A percentile compares a stretch with the other conserved stretches of the same genome.
phyloP scores from a whole-genome alignment of 352 stramenopile species.

The Phytopythium aichiense region DNA sequence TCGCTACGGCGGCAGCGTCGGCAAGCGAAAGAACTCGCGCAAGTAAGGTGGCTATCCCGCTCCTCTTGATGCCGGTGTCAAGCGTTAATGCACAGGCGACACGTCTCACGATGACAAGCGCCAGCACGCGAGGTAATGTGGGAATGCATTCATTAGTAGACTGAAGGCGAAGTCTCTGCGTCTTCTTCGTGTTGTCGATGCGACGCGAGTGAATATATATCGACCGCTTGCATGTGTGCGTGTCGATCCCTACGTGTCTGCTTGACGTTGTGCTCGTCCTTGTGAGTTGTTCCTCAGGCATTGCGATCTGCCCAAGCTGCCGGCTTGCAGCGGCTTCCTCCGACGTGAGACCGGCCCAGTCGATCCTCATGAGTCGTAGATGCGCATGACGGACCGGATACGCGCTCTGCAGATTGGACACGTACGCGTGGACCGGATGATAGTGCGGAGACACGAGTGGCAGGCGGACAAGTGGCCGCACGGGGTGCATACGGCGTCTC shows the following conservation, averaged over 20 bases:
- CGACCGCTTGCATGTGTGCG: not conserved
- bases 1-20: constrained; percentile 72
- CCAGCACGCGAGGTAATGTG: not conserved
- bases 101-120: not conserved
- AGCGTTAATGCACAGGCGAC: not conserved
- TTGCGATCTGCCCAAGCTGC: not conserved
- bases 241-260: not conserved
- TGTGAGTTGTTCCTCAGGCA: not conserved
- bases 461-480: constrained; percentile 54
- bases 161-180: not conserved
- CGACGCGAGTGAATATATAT: constrained; percentile 5
- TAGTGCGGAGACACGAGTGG: constrained; percentile 28
- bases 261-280: not conserved
- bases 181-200: not conserved
- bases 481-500: constrained; percentile 47
- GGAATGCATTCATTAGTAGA: constrained; percentile 2
- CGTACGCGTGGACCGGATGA: constrained; percentile 24
- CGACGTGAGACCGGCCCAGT: not conserved
- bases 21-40: constrained; percentile 63
- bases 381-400: constrained; percentile 38
- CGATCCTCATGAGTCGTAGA: constrained; percentile 23
- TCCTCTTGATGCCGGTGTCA: not conserved
- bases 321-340: too few species aligned
- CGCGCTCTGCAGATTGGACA: constrained; percentile 46
- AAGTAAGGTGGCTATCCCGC: constrained; percentile 19